Conservation (phyloP, 2,329 filamentous ascomycete species). For the Cercospora sojina region DNA sequence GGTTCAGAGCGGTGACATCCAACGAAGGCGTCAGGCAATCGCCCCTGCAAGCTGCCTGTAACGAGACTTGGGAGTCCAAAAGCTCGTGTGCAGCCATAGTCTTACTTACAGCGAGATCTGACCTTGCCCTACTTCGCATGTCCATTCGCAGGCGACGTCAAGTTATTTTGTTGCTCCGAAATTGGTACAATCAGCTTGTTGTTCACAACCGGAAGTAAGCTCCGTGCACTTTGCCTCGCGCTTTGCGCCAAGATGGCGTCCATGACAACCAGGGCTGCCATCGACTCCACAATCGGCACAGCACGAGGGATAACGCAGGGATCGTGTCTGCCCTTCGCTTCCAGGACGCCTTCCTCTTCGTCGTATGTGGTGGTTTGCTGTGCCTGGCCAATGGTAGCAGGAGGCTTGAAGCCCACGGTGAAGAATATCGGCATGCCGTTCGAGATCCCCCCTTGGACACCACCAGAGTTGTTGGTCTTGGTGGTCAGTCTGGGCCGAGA, state of each 20-base stretch:
- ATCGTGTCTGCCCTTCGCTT: slow-evolving; percentile 92
- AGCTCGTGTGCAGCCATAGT: not conserved
- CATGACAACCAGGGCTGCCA: slow-evolving; percentile 84
- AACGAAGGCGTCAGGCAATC: not conserved
- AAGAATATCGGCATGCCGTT: slow-evolving; percentile 96
- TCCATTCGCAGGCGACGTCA: slow-evolving; percentile 24
- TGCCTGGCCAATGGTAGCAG: slow-evolving; percentile 86
- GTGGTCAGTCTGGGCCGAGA: slow-evolving; percentile 68
- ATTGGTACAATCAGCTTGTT: slow-evolving; percentile 27
- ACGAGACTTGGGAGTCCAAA: not conserved
- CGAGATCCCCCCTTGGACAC: slow-evolving; percentile 91
- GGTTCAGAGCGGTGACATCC: not conserved
- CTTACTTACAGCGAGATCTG: not conserved
- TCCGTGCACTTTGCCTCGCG: slow-evolving; percentile 54
- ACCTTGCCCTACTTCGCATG: slow-evolving; percentile 12
- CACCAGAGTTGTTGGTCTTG: slow-evolving; percentile 91
- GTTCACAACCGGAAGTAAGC: slow-evolving; percentile 45
- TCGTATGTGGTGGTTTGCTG: slow-evolving; percentile 82
- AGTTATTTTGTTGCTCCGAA: slow-evolving; percentile 27
- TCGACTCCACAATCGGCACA: slow-evolving; percentile 82
- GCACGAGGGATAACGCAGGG: slow-evolving; percentile 88
- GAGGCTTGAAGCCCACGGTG: slow-evolving; percentile 89
- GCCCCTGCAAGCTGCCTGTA: not conserved
- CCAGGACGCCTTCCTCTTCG: slow-evolving; percentile 71
- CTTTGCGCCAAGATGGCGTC: slow-evolving; percentile 85